These are phyloP conservation scores for Chlorella sp. DNA, from an alignment of 139 green algal genomes.

Conservation along the genomic window DNA sequence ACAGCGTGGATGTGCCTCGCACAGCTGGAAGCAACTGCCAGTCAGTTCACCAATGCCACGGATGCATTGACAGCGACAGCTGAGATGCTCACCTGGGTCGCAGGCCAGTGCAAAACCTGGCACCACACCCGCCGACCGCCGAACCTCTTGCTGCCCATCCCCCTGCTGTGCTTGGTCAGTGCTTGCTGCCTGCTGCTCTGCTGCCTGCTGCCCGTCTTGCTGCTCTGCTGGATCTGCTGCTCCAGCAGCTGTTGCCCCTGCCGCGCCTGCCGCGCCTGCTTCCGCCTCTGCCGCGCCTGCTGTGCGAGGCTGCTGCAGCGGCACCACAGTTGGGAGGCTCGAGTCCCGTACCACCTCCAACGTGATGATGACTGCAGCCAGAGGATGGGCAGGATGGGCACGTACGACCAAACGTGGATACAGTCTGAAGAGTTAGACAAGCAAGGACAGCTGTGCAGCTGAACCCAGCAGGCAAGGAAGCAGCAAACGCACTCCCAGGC, in stretches of 20 bases:
- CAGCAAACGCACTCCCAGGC: too few species aligned
- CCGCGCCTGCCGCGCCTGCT: not conserved
- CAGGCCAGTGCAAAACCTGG: conserved; percentile 15
- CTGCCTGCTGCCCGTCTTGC: not conserved
- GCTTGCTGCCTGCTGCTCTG: not conserved
- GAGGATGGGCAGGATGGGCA: not conserved
- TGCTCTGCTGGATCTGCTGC: not conserved
- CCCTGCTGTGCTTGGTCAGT: too few species aligned
- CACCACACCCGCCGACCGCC: not conserved
- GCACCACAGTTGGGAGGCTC: conserved; percentile 40
- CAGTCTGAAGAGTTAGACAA: too few species aligned
- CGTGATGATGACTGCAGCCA: conserved; percentile 30
- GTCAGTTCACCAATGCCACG: too few species aligned
- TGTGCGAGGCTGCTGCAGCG: conserved; percentile 9
- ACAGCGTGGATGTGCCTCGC: too few species aligned
- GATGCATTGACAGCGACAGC: too few species aligned
- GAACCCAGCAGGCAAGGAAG: too few species aligned
- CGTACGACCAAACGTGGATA: too few species aligned
- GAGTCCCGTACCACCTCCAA: conserved; percentile 60
- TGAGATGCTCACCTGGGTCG: not conserved
- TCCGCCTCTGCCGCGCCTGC: not conserved
- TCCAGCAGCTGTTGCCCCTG: not conserved
- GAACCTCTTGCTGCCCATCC: too few species aligned
- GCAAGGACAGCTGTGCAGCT: too few species aligned
- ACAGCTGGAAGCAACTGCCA: too few species aligned